Conservation (phyloP, 352 stramenopile genomes). For the Aphanomyces invadans region DNA sequence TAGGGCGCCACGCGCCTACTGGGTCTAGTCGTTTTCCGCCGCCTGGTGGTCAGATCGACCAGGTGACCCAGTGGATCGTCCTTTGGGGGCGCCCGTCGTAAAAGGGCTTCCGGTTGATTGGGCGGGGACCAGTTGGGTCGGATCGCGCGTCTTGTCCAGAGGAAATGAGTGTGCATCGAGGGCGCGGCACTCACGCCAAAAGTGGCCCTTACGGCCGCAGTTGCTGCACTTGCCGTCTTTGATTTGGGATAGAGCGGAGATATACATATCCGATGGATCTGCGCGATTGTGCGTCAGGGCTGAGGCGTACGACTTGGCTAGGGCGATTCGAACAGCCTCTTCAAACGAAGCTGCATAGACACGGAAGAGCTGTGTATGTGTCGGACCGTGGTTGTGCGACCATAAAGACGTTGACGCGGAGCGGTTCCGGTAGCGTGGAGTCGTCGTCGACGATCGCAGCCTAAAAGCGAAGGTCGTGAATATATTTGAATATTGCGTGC, state of each 20-base stretch:
- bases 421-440: background rate
- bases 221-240: background rate
- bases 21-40: no score
- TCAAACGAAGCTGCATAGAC: background rate
- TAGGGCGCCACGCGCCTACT: no score
- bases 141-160: background rate
- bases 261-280: conserved; percentile 1
- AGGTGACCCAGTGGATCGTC: no score
- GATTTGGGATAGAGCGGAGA: background rate
- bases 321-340: background rate
- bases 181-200: background rate
- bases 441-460: background rate
- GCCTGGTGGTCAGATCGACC: no score
- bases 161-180: background rate
- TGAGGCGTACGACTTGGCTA: background rate
- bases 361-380: conserved; percentile 4
- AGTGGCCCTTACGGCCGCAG: background rate
- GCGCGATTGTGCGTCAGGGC: background rate
- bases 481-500: background rate
- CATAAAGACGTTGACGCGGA: background rate
- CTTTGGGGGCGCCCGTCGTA: no score
- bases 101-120: no score
- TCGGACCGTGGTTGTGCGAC: background rate
- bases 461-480: background rate
- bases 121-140: background rate